phyloP scores from a whole-genome alignment of 1,284 basidiomycete species.

The Cryptococcus neoformans region DNA sequence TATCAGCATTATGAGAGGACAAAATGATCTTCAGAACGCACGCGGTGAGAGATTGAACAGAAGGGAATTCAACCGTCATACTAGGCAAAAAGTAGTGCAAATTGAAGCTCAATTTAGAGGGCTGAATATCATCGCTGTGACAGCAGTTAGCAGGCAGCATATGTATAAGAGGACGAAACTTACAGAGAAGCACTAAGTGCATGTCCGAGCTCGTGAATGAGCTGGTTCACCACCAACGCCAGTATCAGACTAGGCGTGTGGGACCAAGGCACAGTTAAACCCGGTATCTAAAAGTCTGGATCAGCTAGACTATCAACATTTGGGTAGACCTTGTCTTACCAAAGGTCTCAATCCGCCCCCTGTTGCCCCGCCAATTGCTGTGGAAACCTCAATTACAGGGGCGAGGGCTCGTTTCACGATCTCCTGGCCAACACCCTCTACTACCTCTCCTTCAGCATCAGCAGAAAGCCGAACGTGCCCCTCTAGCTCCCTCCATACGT shows the following conservation, averaged over 20 bases:
- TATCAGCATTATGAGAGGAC: background rate
- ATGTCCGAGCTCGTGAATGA: constrained; percentile 46
- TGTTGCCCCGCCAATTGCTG: background rate
- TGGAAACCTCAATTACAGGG: no score
- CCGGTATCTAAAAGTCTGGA: constrained; percentile 36
- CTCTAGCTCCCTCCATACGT: constrained; percentile 11
- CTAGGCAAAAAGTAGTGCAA: constrained; percentile 35
- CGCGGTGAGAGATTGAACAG: constrained; percentile 28
- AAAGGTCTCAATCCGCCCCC: constrained; percentile 31
- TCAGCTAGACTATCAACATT: background rate
- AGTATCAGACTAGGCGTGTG: constrained; percentile 42
- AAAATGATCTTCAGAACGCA: constrained; percentile 8
- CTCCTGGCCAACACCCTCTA: background rate
- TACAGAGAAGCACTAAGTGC: constrained; percentile 40
- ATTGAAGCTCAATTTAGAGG: constrained; percentile 29
- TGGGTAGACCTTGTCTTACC: constrained; percentile 14
- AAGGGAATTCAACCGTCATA: constrained; percentile 38
- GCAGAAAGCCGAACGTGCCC: constrained; percentile 3
- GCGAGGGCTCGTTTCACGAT: background rate
- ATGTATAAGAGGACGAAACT: constrained; percentile 1
- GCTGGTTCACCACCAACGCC: constrained; percentile 38
- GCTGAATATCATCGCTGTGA: constrained; percentile 36
- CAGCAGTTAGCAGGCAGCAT: background rate
- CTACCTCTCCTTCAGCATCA: constrained; percentile 3
- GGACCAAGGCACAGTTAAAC: constrained; percentile 41